Evolutionary conservation across 768 basidiomycete genomes (phyloP).

Genomic region (Pleurotus tuoliensis): DNA sequence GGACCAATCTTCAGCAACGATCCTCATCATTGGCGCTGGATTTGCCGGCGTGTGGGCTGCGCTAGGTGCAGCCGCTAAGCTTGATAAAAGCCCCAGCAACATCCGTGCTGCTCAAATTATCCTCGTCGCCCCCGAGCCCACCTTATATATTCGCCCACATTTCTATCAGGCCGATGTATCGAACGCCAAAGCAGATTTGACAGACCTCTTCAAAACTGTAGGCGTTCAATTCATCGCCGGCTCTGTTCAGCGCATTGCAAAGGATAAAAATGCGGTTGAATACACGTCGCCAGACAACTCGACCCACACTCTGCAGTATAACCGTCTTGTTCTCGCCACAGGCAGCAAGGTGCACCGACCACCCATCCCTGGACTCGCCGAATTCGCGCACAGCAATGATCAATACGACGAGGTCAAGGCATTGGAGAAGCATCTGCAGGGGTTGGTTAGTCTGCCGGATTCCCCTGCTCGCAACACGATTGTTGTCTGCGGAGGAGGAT

Average conservation of each 20-base stretch:
- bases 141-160: constrained; percentile 16
- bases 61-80: constrained; percentile 14
- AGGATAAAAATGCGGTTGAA: constrained; percentile 8
- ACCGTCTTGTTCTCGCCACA: constrained; percentile 17
- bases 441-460: constrained; percentile 11
- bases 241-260: constrained; percentile 10
- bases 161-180: constrained; percentile 18
- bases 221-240: constrained; percentile 15
- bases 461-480: constrained; percentile 17
- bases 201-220: constrained; percentile 9
- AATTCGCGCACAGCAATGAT: constrained; percentile 15
- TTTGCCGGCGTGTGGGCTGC: constrained; percentile 19
- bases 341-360: constrained; percentile 18
- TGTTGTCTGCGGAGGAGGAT: constrained; percentile 17
- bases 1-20: not conserved
- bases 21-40: constrained; percentile 16
- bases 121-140: constrained; percentile 19
- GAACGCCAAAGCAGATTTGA: constrained; percentile 10
- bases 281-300: constrained; percentile 8
- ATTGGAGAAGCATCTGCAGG: constrained; percentile 16
- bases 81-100: constrained; percentile 10
- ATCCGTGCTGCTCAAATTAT: constrained; percentile 11
- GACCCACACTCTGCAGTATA: constrained; percentile 10
- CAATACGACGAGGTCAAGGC: constrained; percentile 12
- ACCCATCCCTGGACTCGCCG: constrained; percentile 11